Evolutionary conservation across 2,329 filamentous ascomycete genomes (phyloP), one percentile per base, ranked within the genome.

Genomic region (Colletotrichum lupini): DNA sequence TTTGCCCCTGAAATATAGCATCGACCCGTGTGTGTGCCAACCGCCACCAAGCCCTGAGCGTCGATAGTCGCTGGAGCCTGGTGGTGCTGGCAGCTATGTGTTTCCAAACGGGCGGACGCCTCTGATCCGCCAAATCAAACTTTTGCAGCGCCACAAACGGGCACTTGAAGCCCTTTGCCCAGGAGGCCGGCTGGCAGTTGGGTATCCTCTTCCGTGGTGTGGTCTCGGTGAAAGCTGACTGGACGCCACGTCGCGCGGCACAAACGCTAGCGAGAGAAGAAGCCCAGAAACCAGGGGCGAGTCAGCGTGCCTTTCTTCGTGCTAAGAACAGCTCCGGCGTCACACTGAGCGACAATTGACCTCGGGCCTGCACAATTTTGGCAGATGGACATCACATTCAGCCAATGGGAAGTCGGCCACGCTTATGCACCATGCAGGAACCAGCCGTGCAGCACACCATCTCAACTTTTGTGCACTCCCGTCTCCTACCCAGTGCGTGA

Each of bases 381-480:
- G 55, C 56, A 49, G 19, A 28, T 16, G 32, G 11, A 16, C 60
- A 42, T 16, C 2, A 4, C n/a, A 8, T 14, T 11, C 60, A 24
- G 46, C 71, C 71, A 73, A 73, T 73, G 67, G 30, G 56, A 19
- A 14, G 14, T 6, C 24, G 19, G 14, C 11, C 9, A 19, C 16
- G 24, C 7, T 56, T 49, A 64, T 73, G 66, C 70, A 60, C 42
- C 37, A 69, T 73, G 70, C 70, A 73, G 70, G 70, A 42, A 73
- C 67, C 57, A 56, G 37, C 46, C 42, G 59, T 53, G 24, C 66
- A 49, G 26, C 70, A 61, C 61, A 70, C 71, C 71, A 73, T 56
- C 30, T 30, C 60, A 46, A 37, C 24, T 37, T 69, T 70, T 70
- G 46, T 70, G 70, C 67, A 70, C 30, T 57, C 56, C 59, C 55